These are phyloP conservation scores for Lineolata rhizophorae DNA, from an alignment of 495 filamentous ascomycete genomes.

Conservation along the genomic window DNA sequence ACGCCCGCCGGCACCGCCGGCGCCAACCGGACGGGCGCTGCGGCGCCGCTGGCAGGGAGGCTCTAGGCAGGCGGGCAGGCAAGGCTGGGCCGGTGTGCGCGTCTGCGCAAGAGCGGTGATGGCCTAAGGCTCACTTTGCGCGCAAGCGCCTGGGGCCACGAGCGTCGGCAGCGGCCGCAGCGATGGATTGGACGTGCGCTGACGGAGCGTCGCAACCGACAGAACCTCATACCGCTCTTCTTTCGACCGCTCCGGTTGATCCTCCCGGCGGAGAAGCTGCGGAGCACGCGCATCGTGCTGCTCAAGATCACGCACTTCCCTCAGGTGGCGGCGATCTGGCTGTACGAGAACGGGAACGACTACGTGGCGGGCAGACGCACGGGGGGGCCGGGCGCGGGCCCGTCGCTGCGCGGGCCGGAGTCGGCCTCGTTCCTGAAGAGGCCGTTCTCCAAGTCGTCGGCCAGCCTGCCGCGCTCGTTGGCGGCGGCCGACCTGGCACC, in stretches of 20 bases:
- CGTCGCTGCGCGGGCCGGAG: constrained; percentile 13
- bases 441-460: constrained; percentile 6
- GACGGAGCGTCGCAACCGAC: too few species aligned
- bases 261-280: constrained; percentile 46
- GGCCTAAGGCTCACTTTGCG: not conserved
- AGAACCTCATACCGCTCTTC: constrained; percentile 72
- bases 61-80: too few species aligned
- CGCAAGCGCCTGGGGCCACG: not conserved
- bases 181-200: too few species aligned
- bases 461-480: constrained; percentile 9
- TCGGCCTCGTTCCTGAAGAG: constrained; percentile 5
- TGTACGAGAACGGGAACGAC: constrained; percentile 26
- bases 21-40: too few species aligned
- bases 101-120: not conserved
- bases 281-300: constrained; percentile 51
- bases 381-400: not conserved
- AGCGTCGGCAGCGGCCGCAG: too few species aligned
- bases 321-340: constrained; percentile 38
- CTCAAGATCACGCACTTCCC: constrained; percentile 50
- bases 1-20: too few species aligned
- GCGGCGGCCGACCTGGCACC: constrained; percentile 1
- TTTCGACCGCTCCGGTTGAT: constrained; percentile 68
- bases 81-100: too few species aligned
- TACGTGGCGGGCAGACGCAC: constrained; percentile 6
- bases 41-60: too few species aligned